Base-by-base conservation (phyloP, 768 basidiomycete genomes). In the Lactifluus volemus region DNA sequence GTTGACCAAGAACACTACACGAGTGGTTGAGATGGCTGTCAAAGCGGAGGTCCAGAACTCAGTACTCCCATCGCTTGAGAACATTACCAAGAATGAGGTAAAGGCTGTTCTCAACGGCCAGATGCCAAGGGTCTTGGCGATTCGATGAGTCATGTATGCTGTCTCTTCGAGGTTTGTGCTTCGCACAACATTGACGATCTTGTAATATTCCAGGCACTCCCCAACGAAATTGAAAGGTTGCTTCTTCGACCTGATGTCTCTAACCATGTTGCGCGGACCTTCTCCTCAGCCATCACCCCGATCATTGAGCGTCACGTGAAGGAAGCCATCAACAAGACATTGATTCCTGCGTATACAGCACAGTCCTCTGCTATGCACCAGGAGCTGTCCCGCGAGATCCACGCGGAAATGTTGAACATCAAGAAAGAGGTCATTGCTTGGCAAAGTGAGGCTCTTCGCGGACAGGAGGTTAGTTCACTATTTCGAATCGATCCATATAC, bases 21-120 rank as follows among this genome's bases (percentile, higher is more conserved):
- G 89, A 12, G 88, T 92, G 51, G 92, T 94, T 48, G 92, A 94
- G 75, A 81, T 87, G 79, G 92, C 90, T 14, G 87, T 93, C 68
- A 92, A 91, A 76, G 78, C 76, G 55, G 91, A 92, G 70, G 86
- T 93, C 15, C 89, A 89, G 70, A 86, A 79, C 67, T 90, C 89
- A 0, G 88, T 94, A 12, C 76, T 92, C 19, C 92, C 92, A 4
- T 82, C 89, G 8, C 77, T 94, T 38, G 89, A 92, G 71, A 84
- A 75, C 56, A 89, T 92, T 70, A 92, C 89, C 9, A 87, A 84
- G 73, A 83, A 73, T 53, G 91, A 93, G 72, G 87, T 95, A 57
- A 86, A 85, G 71, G 73, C 81, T 5, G 89, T 87, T 11, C 77
- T 93, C 63, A 87, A 85, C 66, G 85, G 85, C 60, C 89, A 92